These are phyloP conservation scores for Iris macrosiphon DNA, from an alignment of 106 monocot genomes.

Conservation along the genomic window DNA sequence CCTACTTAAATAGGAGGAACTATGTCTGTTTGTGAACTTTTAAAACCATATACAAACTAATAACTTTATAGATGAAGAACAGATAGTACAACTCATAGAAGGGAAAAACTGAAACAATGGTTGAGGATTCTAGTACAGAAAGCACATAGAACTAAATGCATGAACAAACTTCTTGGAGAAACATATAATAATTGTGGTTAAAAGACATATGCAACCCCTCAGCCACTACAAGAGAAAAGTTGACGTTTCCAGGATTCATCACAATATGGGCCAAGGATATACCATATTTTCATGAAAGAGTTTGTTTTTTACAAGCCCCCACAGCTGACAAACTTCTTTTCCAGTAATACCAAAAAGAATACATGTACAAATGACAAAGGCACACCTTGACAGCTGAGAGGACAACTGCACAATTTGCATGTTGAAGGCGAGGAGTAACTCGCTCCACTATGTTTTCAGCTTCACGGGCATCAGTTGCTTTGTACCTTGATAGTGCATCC, in stretches of 20 bases:
- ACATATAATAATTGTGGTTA: no score
- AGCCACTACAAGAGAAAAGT: not conserved
- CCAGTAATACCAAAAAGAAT: no score
- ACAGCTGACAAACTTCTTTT: not conserved
- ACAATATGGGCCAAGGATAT: not conserved
- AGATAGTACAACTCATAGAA: no score
- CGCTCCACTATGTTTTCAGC: constrained; percentile 98
- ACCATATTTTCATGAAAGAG: not conserved
- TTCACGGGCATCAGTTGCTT: constrained; percentile 89
- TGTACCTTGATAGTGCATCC: constrained; percentile 92
- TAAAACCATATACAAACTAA: no score
- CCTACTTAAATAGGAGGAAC: no score
- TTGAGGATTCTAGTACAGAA: no score
- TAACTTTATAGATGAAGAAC: no score
- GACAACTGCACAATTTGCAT: constrained; percentile 99
- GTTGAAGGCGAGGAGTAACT: constrained; percentile 95
- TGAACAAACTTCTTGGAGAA: not conserved
- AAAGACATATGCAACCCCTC: no score
- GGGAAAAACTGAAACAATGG: no score
- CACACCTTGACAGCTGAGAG: constrained; percentile 98
- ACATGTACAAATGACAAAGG: no score
- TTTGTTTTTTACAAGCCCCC: not conserved
- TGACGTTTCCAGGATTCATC: not conserved
- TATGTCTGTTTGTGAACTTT: no score
- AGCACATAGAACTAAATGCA: not conserved